Evolutionary conservation across 192 early-diverging fungal species (phyloP).

Genomic region (Lobosporangium transversale): DNA sequence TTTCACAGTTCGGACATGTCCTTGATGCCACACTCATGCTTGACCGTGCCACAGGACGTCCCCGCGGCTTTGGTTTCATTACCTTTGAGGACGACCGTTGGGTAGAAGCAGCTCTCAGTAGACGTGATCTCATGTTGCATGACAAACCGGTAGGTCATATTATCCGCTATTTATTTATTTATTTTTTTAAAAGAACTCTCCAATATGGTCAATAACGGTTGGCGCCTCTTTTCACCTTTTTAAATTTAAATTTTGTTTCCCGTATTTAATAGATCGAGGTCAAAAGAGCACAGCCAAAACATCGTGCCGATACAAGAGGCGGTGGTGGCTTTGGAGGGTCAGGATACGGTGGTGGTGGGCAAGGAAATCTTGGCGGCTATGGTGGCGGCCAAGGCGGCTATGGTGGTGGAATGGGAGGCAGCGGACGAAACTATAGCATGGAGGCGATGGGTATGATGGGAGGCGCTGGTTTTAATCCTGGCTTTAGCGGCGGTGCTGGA

Average conservation of each 20-base stretch:
- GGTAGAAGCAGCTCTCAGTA: constrained; percentile 80
- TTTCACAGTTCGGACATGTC: constrained; percentile 85
- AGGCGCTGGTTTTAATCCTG: constrained; percentile 46
- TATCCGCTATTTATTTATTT: too few species aligned
- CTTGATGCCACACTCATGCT: constrained; percentile 88
- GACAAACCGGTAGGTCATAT: constrained; percentile 68
- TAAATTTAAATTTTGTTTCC: too few species aligned
- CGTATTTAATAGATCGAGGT: constrained; percentile 75
- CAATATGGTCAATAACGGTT: too few species aligned
- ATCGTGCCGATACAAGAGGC: constrained; percentile 45
- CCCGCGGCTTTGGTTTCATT: constrained; percentile 95
- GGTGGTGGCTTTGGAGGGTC: constrained; percentile 41
- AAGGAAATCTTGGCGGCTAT: constrained; percentile 49
- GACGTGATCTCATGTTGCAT: constrained; percentile 74
- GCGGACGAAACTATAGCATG: constrained; percentile 32
- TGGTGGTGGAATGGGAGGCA: constrained; percentile 27
- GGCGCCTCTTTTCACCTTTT: too few species aligned
- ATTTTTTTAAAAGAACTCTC: too few species aligned
- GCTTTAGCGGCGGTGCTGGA: constrained; percentile 34
- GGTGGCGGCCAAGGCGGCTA: constrained; percentile 48
- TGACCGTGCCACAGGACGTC: constrained; percentile 85
- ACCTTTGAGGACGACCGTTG: constrained; percentile 82
- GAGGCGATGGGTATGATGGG: constrained; percentile 38
- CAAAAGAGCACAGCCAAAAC: constrained; percentile 76
- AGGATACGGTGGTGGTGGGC: constrained; percentile 28